Evolutionary conservation across 495 filamentous ascomycete genomes (phyloP), one percentile per base, ranked within the genome.

Genomic region (Hypoxylon fragiforme): DNA sequence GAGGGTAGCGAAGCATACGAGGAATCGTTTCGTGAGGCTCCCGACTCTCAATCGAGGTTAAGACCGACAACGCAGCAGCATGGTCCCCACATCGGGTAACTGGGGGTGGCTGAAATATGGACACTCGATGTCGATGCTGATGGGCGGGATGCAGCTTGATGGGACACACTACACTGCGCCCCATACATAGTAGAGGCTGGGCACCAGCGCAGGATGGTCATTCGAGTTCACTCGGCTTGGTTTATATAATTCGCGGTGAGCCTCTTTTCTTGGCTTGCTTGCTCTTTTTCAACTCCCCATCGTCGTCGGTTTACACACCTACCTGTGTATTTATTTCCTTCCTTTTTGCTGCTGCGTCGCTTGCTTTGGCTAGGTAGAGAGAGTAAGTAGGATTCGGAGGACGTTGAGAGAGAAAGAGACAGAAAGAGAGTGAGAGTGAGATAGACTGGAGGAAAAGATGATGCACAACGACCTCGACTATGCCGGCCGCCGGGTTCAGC

Each of bases 61-160:
- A 48, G 42, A 16, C 38, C 52, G 51, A 62, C 58, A 62, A 52
- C 58, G 43, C 55, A 59, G 43, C 55, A 59, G 47, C 58, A 62
- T 62, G 13, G 31, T 56, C 52, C 58, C 52, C 48, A 56, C 52
- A 38, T 44, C 18, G n/a, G 34, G 19, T 32, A 50, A 24, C 22
- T 31, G 21, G 12, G 34, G 15, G n/a, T n/a, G n/a, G n/a, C n/a
- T n/a, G n/a, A 50, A 60, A 48, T 45, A 12, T 46, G 50, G 57
- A 43, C 41, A 26, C 50, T 50, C 44, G 37, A 45, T 19, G 18
- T 22, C 20, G 50, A 60, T 35, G 19, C 36, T 26, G 51, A 61
- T 31, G 46, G 42, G 46, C 35, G 41, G 22, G 16, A 41, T 22
- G 45, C 40, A 37, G 13, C 28, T 30, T 30, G 26, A 30, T 30